Percentiles rank a stretch among this genome's conserved stretches.
Evolutionary conservation across 2,329 filamentous ascomycete genomes (phyloP).

Genomic region (Ceratocystis huliohia): DNA sequence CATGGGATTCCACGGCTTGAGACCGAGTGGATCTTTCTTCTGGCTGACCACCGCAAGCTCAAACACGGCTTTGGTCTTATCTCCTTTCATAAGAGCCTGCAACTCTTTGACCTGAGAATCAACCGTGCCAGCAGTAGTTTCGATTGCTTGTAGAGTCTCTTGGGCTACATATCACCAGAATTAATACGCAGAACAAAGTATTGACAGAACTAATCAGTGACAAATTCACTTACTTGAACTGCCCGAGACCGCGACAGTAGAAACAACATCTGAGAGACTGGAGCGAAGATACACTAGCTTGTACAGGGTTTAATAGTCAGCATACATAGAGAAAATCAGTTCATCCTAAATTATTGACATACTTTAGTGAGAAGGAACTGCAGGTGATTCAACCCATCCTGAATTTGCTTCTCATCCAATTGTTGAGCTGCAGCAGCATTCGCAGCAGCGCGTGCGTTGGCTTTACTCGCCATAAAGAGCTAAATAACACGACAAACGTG

Average conservation of each 20-base stretch:
- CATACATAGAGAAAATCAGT: not conserved
- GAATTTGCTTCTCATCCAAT: conserved; percentile 18
- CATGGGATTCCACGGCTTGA: conserved; percentile 45
- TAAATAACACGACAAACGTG: not conserved
- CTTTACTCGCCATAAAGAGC: conserved; percentile 18
- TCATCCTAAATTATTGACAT: conserved; percentile 10
- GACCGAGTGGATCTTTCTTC: conserved; percentile 41
- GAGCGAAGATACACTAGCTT: conserved; percentile 20
- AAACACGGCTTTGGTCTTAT: conserved; percentile 38
- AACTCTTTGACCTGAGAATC: conserved; percentile 34
- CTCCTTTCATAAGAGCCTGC: conserved; percentile 34
- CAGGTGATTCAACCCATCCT: conserved; percentile 20
- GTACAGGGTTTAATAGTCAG: conserved; percentile 4
- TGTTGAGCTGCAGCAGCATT: conserved; percentile 11
- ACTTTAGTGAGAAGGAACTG: conserved; percentile 19
- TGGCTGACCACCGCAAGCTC: conserved; percentile 42
- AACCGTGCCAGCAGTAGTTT: conserved; percentile 9
- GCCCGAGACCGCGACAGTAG: conserved; percentile 15
- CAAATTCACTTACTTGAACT: conserved; percentile 12
- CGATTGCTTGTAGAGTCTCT: conserved; percentile 34
- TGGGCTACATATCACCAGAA: conserved; percentile 27
- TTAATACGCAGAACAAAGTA: not conserved
- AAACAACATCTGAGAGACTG: conserved; percentile 19
- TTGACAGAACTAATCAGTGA: not conserved
- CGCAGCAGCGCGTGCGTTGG: conserved; percentile 19